Evolutionary conservation across 2,329 filamentous ascomycete genomes (phyloP), one percentile per base, ranked within the genome.

Genomic region (Ophiostoma fasciatum): DNA sequence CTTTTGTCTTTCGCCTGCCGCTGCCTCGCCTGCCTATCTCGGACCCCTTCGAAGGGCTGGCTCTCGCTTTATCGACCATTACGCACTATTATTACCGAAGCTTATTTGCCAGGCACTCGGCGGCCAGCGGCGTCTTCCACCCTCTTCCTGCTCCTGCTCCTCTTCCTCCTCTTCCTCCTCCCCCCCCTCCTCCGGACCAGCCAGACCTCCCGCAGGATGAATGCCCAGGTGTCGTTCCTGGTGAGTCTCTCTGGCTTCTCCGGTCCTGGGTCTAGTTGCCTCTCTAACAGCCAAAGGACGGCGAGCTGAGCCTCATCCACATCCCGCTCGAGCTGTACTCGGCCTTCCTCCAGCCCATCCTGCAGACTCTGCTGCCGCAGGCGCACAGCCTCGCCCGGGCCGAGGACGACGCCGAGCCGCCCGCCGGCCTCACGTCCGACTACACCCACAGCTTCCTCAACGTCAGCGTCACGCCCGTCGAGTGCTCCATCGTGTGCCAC

Each of bases 401-500:
- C 22, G 31, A 31, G 17, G 27, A 35, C 15, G 36, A 31, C 19
- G 49, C 55, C 41, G 51, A 53, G 33, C 51, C 44, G 26, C 51
- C 63, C 30, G 61, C 66, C 41, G 67, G 64, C 14, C 56, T 70
- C 29, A 64, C 62, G 4, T 42, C 57, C 29, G 66, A 69, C 43
- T 60, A 64, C 42, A 68, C 68, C 51, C 80, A 90, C 57, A 75
- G 76, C 30, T 96, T 98, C 56, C 70, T 94, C 54, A 96, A 96
- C 56, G 76, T 98, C 47, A 92, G 83, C 43, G 71, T 96, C 49
- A 96, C 87, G 0, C 83, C 85, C 0, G 72, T 93, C 37, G 90
- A 94, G 57, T 93, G 84, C 59, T 94, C 85, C 4, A 71, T 98
- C 35, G 84, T 93, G 36, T 96, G 88, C 52, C 80, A 88, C 43